Conservation (phyloP, 2,329 filamentous ascomycete species). For the Trichoderma harzianum region DNA sequence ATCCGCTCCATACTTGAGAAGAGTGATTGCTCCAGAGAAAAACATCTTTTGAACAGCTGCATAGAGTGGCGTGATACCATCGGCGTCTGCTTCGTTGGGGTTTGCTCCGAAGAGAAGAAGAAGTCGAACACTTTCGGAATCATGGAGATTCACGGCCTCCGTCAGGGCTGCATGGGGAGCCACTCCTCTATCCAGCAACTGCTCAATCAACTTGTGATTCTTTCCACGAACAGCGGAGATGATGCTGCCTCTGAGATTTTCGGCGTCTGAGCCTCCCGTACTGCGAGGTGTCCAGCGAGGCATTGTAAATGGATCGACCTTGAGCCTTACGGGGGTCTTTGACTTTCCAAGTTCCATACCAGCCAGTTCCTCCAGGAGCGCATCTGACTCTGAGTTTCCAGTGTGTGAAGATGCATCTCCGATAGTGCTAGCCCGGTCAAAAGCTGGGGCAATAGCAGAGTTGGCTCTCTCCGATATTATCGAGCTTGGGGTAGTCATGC, state of each 20-base stretch:
- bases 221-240: constrained; percentile 52
- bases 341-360: constrained; percentile 1
- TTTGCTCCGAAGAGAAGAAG: constrained; percentile 56
- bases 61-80: constrained; percentile 50
- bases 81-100: constrained; percentile 48
- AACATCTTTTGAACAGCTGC: constrained; percentile 51
- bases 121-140: constrained; percentile 52
- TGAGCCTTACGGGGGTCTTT: constrained; percentile 32
- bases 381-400: constrained; percentile 1
- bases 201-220: constrained; percentile 55
- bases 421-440: constrained; percentile 9
- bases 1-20: constrained; percentile 64
- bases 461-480: background rate
- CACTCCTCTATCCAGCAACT: constrained; percentile 57
- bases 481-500: constrained; percentile 1
- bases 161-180: constrained; percentile 49
- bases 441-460: background rate
- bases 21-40: constrained; percentile 53
- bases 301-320: constrained; percentile 48
- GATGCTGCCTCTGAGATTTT: constrained; percentile 37
- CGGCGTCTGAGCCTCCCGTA: constrained; percentile 19
- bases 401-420: constrained; percentile 5
- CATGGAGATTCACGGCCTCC: constrained; percentile 50
- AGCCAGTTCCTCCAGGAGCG: constrained; percentile 3
- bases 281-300: constrained; percentile 46